Evolutionary conservation across 2,329 filamentous ascomycete genomes (phyloP).

Genomic region (Ilyonectria mors-panacis): DNA sequence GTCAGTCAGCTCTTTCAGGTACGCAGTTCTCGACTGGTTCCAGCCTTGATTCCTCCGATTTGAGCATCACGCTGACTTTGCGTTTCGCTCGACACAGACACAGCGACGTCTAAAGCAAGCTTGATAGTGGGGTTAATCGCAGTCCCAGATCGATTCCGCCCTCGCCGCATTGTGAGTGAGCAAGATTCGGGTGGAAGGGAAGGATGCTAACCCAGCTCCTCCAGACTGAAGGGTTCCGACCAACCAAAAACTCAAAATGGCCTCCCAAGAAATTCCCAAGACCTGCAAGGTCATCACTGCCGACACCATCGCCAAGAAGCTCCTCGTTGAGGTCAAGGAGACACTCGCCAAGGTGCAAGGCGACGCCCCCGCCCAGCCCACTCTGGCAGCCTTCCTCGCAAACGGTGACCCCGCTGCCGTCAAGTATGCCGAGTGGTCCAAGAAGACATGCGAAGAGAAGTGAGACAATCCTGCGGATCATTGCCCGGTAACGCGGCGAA

Average conservation of each 20-base stretch:
- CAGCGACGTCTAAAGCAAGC: slow-evolving; percentile 31
- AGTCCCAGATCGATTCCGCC: slow-evolving; percentile 24
- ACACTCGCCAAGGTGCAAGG: slow-evolving; percentile 80
- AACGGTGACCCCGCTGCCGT: slow-evolving; percentile 91
- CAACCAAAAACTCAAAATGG: slow-evolving; percentile 44
- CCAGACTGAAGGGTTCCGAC: slow-evolving; percentile 26
- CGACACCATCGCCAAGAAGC: slow-evolving; percentile 85
- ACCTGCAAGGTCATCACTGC: slow-evolving; percentile 96
- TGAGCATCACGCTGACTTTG: slow-evolving; percentile 12
- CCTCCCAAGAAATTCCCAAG: slow-evolving; percentile 63
- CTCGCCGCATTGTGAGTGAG: slow-evolving; percentile 33
- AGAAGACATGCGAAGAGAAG: slow-evolving; percentile 97
- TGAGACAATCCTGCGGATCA: slow-evolving; percentile 65
- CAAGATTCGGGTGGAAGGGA: slow-evolving; percentile 18
- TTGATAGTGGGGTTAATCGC: slow-evolving; percentile 38
- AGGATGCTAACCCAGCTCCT: slow-evolving; percentile 28
- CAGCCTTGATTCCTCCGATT: background rate
- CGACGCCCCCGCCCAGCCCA: slow-evolving; percentile 70
- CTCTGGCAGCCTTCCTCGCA: slow-evolving; percentile 91
- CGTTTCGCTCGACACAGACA: slow-evolving; percentile 11
- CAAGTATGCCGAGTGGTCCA: slow-evolving; percentile 97
- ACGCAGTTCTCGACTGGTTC: slow-evolving; percentile 2
- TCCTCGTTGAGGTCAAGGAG: slow-evolving; percentile 83
- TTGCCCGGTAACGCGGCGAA: slow-evolving; percentile 39
- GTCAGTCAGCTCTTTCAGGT: slow-evolving; percentile 24